Evolutionary conservation across 768 basidiomycete species (phyloP), one percentile per base, ranked within the genome.

Genomic region (Rhodosporidiobolus odoratus): DNA sequence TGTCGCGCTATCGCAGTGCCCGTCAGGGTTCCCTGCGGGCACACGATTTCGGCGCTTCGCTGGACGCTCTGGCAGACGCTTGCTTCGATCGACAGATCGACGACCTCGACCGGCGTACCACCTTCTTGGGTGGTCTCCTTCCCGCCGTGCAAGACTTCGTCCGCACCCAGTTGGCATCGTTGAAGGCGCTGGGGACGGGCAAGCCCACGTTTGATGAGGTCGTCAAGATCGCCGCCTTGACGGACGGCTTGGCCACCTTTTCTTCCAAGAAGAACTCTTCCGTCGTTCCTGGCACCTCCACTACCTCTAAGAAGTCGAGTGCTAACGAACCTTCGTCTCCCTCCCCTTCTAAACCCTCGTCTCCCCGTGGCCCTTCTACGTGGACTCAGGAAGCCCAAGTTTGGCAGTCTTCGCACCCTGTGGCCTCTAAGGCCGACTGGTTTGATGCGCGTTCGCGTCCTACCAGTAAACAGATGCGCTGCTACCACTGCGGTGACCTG

Each of bases 31-130:
- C 59, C 6, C 12, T 61, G 6, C 40, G 41, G 15, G 59, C 38
- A 25, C 59, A 43, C 41, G 59, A 61, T 25, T 61, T 61, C 43
- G 59, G 59, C 15, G 41, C 59, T 16, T 27, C 7, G 4, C 41
- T 61, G 8, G 59, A 61, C 16, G 25, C 43, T 21, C 59, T 61
- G n/a, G 59, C 59, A 15, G 34, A 61, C 23, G 59, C 25, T 19
- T 61, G 59, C 34, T 61, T 45, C 59, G 59, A 61, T 25, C 10
- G 41, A n/a, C 30, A 10, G 41, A 19, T 61, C 43, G 59, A 45
- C 30, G 41, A 61, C 4, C 41, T 43, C 25, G 59, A 61, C 30
- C 59, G 59, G 4, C 43, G 43, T 27, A n/a, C 59, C 41, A 61
- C 59, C 8, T 61, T 61, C 59, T n/a, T 27, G 6, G n/a, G 41